Evolutionary conservation across 495 filamentous ascomycete genomes (phyloP), one percentile per base, ranked within the genome.

Genomic region (Daldinia bambusicola): DNA sequence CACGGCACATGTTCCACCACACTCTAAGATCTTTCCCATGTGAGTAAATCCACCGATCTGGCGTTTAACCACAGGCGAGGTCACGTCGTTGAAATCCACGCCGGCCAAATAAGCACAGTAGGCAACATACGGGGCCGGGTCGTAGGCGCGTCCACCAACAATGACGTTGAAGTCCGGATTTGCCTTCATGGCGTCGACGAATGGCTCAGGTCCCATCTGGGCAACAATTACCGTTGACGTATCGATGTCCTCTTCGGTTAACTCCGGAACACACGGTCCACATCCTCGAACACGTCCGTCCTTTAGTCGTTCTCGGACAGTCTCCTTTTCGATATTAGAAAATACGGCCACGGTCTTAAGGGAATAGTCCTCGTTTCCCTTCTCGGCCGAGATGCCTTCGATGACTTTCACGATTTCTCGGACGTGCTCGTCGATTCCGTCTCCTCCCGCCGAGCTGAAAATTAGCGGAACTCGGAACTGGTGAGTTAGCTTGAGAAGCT

Each of bases 11-110:
- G 75, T 55, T 0, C 70, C 85, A 34, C 85, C 84, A 34, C 84
- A 87, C 56, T 87, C 85, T 76, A 87, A 80, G 5, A 82, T 82
- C 74, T 87, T 87, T 18, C 84, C 84, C 83, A 87, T 85, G 67
- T 85, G 82, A 16, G 71, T 77, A 20, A 80, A 80, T 4, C 75
- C 78, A 2, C 80, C 83, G 0, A 74, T 63, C 4, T 67, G 51
- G 0, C 70, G 61, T 9, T 75, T 61, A 6, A 61, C 67, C 52
- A 53, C 57, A 7, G 71, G 55, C 10, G 60, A 67, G 8, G 14
- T 59, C 59, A 60, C 63, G 20, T 72, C 53, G 7, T 70, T 34
- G 12, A 61, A 6, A 12, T 62, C 14, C 6, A 64, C 6, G 12
- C 58, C 63, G 7, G 74, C 72, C 2, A 77, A 36, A 60, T 70